phyloP scores from a whole-genome alignment of 2,329 filamentous ascomycete species.

The Penicillium corylophilum region DNA sequence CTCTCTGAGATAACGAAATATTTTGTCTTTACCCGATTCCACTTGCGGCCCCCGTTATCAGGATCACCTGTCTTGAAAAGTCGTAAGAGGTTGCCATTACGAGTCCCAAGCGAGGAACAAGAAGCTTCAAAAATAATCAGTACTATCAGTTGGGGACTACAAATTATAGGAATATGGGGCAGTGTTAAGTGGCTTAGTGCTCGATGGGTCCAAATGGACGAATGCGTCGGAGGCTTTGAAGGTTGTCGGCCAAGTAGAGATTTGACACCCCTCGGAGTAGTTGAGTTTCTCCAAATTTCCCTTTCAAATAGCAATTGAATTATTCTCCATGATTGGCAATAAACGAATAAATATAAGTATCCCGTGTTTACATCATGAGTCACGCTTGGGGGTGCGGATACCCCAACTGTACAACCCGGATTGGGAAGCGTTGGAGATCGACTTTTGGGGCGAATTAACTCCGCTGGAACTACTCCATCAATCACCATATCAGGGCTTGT shows the following conservation, averaged over 20 bases:
- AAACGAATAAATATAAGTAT: not conserved
- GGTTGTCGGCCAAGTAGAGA: not conserved
- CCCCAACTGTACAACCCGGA: not conserved
- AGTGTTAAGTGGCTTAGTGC: not conserved
- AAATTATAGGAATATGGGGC: not conserved
- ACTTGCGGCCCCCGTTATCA: not conserved
- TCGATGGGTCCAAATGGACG: not conserved
- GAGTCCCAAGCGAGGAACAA: not conserved
- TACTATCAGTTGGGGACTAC: not conserved
- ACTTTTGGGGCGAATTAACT: not conserved
- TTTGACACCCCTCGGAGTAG: not conserved
- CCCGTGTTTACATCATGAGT: too few relatives aligned
- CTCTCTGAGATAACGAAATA: not conserved
- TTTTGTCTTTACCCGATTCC: not conserved
- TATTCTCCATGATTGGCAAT: not conserved
- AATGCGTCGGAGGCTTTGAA: too few relatives aligned
- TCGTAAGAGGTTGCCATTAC: not conserved
- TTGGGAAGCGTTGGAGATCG: not conserved
- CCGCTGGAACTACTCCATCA: too few relatives aligned
- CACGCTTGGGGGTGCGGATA: not conserved
- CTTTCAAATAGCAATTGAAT: not conserved
- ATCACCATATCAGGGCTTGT: not conserved
- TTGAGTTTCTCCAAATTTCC: not conserved
- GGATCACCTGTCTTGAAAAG: not conserved
- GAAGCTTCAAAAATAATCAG: not conserved